Evolutionary conservation across 139 green algal species (phyloP), one percentile per base, ranked within the genome.

Genomic region (Chlorella sp.): DNA sequence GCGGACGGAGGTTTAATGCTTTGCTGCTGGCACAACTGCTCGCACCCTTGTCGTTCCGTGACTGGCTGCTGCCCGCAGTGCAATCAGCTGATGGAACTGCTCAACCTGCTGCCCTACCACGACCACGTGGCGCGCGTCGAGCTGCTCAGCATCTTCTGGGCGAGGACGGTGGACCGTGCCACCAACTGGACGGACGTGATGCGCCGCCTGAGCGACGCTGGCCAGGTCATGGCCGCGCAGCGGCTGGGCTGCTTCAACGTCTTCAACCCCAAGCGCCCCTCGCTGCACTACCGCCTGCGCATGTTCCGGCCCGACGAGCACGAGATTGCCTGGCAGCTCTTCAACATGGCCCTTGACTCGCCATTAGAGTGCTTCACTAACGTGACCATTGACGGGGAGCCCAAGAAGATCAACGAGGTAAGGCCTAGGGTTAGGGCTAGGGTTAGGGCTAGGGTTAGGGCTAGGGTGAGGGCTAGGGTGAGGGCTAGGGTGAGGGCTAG

Each of bases 301-400:
- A 89, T 89, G 84, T 89, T 70, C 70, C 62, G 82, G 17, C 35
- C 73, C 2, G 83, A 89, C 61, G 83, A 89, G 71, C 76, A 87
- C 31, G 68, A 88, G 67, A 71, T 85, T 31, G 70, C 80, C 0
- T 85, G 74, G 74, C 70, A 82, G 79, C 72, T 88, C 60, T 82
- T 84, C 68, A 82, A 82, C 67, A 77, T 84, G 73, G 67, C 77
- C 5, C 42, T 85, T 22, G 76, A 62, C 31, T 71, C 83, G 0
- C 32, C 72, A 26, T 62, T 81, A 17, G 2, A 65, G 14, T 85
- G 79, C 79, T 85, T 82, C 27, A 62, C 31, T 17, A 73, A 77
- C 69, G 36, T 82, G 20, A 67, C 33, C 35, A 76, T 85, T 22
- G 77, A 88, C 35, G 79, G 76, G 4, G 42, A 73, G 49, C 55